These are phyloP conservation scores for Dactylella cylindrospora DNA, from an alignment of 2,329 filamentous ascomycete genomes.

Conservation along the genomic window DNA sequence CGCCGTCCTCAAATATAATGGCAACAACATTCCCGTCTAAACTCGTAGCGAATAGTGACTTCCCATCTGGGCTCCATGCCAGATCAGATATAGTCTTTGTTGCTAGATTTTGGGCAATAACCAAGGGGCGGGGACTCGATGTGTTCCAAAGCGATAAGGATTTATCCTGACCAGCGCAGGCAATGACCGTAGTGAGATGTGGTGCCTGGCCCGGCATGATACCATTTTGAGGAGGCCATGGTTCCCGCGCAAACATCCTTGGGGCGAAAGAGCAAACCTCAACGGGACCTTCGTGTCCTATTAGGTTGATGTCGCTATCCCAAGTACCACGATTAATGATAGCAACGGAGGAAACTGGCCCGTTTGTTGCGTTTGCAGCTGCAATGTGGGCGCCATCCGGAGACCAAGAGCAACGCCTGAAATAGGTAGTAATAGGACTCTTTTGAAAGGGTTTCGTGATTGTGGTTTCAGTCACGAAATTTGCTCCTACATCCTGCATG, in stretches of 20 bases:
- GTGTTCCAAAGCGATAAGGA: conserved; percentile 97
- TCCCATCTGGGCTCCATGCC: conserved; percentile 89
- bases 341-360: conserved; percentile 92
- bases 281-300: conserved; percentile 93
- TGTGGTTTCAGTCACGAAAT: conserved; percentile 91
- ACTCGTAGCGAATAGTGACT: conserved; percentile 79
- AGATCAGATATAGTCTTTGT: conserved; percentile 92
- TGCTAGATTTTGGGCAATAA: conserved; percentile 84
- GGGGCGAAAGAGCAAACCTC: conserved; percentile 98
- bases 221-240: conserved; percentile 55
- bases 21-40: conserved; percentile 86
- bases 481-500: conserved; percentile 92
- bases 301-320: conserved; percentile 96
- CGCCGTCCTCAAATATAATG: conserved; percentile 77
- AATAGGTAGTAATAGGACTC: conserved; percentile 94
- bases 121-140: conserved; percentile 83
- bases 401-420: conserved; percentile 94
- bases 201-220: conserved; percentile 55
- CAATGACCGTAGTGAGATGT: conserved; percentile 77
- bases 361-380: conserved; percentile 94
- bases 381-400: conserved; percentile 97
- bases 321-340: conserved; percentile 90
- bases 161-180: conserved; percentile 95
- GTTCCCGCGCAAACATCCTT: conserved; percentile 75
- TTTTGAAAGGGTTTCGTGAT: conserved; percentile 84